Evolutionary conservation across 305 asterid species (phyloP).

Genomic region (Plantago lanceolata): DNA sequence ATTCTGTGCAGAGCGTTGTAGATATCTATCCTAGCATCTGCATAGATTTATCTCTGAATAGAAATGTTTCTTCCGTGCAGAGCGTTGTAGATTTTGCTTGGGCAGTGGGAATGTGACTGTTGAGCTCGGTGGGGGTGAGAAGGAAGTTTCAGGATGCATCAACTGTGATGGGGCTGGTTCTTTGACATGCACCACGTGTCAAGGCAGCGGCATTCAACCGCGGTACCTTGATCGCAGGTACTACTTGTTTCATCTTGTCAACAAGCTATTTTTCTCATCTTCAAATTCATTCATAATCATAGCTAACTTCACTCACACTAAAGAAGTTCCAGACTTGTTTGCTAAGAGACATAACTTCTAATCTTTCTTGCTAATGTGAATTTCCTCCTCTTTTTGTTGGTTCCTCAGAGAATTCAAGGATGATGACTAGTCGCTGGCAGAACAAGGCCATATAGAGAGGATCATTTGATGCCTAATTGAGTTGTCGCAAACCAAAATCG

Average conservation of each 20-base stretch:
- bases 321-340: neutral
- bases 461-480: slow-evolving; percentile 25
- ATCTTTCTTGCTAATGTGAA: neutral
- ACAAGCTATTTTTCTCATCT: neutral
- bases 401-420: slow-evolving; percentile 85
- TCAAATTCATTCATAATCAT: neutral
- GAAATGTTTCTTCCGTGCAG: slow-evolving; percentile 35
- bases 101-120: slow-evolving; percentile 72
- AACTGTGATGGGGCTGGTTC: slow-evolving; percentile 84
- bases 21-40: neutral
- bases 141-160: slow-evolving; percentile 78
- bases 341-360: neutral
- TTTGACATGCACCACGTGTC: slow-evolving; percentile 92
- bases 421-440: slow-evolving; percentile 51
- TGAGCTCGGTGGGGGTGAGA: slow-evolving; percentile 80
- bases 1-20: neutral
- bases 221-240: slow-evolving; percentile 98
- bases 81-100: slow-evolving; percentile 79
- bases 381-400: neutral
- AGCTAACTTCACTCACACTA: too few species aligned
- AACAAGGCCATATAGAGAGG: slow-evolving; percentile 21
- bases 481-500: slow-evolving; percentile 6
- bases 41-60: neutral
- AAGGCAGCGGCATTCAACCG: slow-evolving; percentile 96
- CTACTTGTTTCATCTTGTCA: neutral